Conservation (phyloP, 2,329 filamentous ascomycete genomes). For the Salinomyces thailandicus region DNA sequence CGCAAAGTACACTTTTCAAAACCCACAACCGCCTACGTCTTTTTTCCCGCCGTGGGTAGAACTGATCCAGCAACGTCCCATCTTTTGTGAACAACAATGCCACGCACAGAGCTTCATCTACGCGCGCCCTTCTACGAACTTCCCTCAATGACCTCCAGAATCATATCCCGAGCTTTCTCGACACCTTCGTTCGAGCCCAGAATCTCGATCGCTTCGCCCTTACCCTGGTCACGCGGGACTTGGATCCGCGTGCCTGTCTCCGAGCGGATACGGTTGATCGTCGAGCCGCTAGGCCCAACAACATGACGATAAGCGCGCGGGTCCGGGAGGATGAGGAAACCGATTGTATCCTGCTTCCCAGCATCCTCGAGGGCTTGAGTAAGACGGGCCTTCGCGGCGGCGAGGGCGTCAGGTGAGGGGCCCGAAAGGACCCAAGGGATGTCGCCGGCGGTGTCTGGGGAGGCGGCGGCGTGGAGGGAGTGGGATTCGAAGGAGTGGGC, state of each 20-base stretch:
- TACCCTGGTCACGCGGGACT: constrained; percentile 69
- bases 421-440: constrained; percentile 89
- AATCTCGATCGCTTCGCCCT: constrained; percentile 80
- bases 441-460: constrained; percentile 35
- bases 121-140: constrained; percentile 16
- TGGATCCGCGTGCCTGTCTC: constrained; percentile 90
- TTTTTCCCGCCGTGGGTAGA: no score
- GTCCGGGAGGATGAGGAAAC: constrained; percentile 83
- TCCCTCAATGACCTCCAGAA: constrained; percentile 62
- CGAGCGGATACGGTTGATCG: constrained; percentile 86
- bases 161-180: constrained; percentile 78
- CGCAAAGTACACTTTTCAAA: neutral
- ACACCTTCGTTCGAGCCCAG: constrained; percentile 67
- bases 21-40: neutral
- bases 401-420: constrained; percentile 58
- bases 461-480: constrained; percentile 58
- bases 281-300: constrained; percentile 77
- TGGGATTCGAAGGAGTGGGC: constrained; percentile 77
- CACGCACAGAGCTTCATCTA: neutral
- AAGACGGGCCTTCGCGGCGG: constrained; percentile 69
- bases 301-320: constrained; percentile 82
- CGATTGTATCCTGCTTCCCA: constrained; percentile 58
- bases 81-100: no score
- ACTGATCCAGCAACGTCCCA: no score
- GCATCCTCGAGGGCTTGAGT: constrained; percentile 63